Conservation (phyloP, 345 rosid species). For the Rhodomyrtus tomentosa region DNA sequence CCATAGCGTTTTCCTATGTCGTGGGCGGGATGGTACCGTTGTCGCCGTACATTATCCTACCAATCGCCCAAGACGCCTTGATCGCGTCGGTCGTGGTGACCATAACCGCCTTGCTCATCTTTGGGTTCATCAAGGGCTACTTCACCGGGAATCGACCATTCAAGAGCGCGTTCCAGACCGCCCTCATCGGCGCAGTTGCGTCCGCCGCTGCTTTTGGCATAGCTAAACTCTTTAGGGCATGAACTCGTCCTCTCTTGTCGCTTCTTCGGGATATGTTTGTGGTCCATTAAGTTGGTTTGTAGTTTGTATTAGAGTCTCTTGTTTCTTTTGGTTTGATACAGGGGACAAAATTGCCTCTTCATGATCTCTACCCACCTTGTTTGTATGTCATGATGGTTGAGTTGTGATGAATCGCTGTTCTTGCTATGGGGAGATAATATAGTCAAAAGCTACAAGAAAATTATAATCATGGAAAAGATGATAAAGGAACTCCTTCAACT, state of each 20-base stretch:
- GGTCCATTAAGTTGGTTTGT: background rate
- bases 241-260: background rate
- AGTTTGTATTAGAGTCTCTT: background rate
- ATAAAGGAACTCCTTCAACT: background rate
- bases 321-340: background rate
- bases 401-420: background rate
- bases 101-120: slow-evolving; percentile 50
- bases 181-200: slow-evolving; percentile 72
- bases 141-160: slow-evolving; percentile 66
- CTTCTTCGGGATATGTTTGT: background rate
- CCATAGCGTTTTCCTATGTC: slow-evolving; percentile 54
- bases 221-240: slow-evolving; percentile 40
- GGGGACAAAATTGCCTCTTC: background rate
- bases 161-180: slow-evolving; percentile 63
- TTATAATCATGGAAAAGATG: background rate
- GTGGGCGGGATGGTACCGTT: slow-evolving; percentile 78
- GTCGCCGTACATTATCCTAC: slow-evolving; percentile 61
- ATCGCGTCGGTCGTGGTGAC: slow-evolving; percentile 62
- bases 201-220: slow-evolving; percentile 82
- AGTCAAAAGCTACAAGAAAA: background rate
- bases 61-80: slow-evolving; percentile 57
- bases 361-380: background rate
- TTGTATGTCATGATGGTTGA: background rate
- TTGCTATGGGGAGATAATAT: background rate
- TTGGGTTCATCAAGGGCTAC: slow-evolving; percentile 75